These are phyloP conservation scores for Nymphaea thermarum DNA, from an alignment of 164 flowering plant genomes.

Conservation along the genomic window DNA sequence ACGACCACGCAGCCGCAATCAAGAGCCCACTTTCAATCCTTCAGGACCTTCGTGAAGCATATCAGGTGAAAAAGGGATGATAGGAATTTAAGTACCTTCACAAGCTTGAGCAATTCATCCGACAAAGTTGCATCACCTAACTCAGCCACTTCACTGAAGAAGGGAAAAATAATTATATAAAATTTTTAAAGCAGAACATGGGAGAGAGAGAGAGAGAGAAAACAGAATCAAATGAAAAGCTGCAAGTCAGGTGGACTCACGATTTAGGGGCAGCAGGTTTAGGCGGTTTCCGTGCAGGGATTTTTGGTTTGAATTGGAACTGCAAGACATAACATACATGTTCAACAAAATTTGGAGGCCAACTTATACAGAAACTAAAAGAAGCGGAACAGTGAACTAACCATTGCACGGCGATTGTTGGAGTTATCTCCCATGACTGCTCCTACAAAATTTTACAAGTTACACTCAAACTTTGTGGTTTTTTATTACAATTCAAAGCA, in stretches of 20 bases:
- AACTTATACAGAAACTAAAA: neutral
- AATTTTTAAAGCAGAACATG: too few relatives aligned
- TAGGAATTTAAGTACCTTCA: neutral
- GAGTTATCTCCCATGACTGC: neutral
- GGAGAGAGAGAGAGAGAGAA: neutral
- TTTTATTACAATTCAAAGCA: too few relatives aligned
- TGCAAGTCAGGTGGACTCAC: neutral
- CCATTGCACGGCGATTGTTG: neutral
- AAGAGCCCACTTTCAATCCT: neutral
- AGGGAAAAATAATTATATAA: neutral
- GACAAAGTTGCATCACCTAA: neutral
- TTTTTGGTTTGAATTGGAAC: neutral
- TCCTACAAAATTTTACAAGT: neutral
- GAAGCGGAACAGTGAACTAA: neutral
- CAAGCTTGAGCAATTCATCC: neutral
- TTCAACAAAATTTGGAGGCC: neutral
- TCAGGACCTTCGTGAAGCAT: neutral
- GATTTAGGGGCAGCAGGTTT: neutral
- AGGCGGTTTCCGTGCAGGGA: neutral
- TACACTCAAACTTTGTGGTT: too few relatives aligned
- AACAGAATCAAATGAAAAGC: neutral
- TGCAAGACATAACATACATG: neutral
- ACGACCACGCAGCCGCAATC: neutral
- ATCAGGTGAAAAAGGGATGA: neutral
- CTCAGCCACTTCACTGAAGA: neutral